Evolutionary conservation across 495 filamentous ascomycete species (phyloP).

Genomic region (Aspergillus homomorphus): DNA sequence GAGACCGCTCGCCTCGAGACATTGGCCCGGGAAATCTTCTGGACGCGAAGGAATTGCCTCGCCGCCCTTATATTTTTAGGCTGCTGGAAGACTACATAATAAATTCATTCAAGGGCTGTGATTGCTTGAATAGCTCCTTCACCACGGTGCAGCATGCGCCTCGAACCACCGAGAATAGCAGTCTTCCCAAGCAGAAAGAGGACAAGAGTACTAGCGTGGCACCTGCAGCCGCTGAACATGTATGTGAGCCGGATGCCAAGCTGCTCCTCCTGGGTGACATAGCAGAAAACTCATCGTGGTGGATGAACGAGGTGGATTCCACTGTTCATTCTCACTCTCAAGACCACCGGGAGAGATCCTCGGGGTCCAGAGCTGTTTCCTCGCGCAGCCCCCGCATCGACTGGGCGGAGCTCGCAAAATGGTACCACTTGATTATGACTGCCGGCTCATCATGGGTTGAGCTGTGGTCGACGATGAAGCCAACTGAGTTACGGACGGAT

Average conservation of each 20-base stretch:
- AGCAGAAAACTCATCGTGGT: conserved; percentile 82
- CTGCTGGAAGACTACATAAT: conserved; percentile 74
- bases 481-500: conserved; percentile 25
- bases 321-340: conserved; percentile 15
- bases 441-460: conserved; percentile 60
- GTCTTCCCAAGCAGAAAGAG: conserved; percentile 28
- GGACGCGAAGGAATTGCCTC: conserved; percentile 23
- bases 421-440: conserved; percentile 71
- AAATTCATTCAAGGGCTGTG: conserved; percentile 61
- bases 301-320: conserved; percentile 57
- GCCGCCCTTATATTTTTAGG: conserved; percentile 54
- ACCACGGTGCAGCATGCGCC: conserved; percentile 27
- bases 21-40: conserved; percentile 15
- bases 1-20: conserved; percentile 18
- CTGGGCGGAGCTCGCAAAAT: conserved; percentile 68
- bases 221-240: conserved; percentile 18
- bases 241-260: conserved; percentile 69
- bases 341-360: conserved; percentile 19
- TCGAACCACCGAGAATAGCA: conserved; percentile 26
- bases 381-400: conserved; percentile 68
- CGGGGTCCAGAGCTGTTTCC: conserved; percentile 45
- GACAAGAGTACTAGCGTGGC: conserved; percentile 16
- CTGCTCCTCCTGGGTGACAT: conserved; percentile 75
- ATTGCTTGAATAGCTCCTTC: conserved; percentile 74
- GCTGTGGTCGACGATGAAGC: conserved; percentile 44